Conservation (phyloP, 1,284 basidiomycete genomes). For the Boletus semigastroideus region DNA sequence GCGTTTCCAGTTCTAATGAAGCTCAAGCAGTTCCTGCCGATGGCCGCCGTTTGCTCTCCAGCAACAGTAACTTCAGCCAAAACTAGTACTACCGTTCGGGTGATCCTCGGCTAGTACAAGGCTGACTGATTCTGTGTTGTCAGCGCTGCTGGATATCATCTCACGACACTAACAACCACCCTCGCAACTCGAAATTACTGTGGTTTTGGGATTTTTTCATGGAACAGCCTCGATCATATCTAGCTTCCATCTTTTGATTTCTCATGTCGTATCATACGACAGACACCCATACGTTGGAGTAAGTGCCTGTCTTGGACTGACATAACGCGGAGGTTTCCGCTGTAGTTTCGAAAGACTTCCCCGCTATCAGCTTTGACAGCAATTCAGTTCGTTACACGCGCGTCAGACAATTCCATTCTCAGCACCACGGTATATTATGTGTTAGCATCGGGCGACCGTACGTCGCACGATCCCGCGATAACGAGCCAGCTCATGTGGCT, state of each 20-base stretch:
- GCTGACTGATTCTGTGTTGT: background rate
- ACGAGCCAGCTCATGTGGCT: constrained; percentile 15
- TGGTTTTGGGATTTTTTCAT: constrained; percentile 59
- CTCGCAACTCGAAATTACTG: constrained; percentile 53
- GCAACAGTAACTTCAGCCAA: no score
- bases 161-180: background rate
- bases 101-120: background rate
- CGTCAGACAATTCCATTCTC: constrained; percentile 19
- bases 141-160: constrained; percentile 1
- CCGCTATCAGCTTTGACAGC: constrained; percentile 56
- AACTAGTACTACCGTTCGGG: background rate
- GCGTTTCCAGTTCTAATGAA: background rate
- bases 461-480: constrained; percentile 79
- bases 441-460: constrained; percentile 66
- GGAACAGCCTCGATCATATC: constrained; percentile 56
- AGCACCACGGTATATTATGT: constrained; percentile 38
- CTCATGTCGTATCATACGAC: constrained; percentile 43
- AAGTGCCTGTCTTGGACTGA: no score
- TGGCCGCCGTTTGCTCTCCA: background rate
- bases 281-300: no score
- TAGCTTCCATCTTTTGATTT: constrained; percentile 52
- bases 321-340: no score
- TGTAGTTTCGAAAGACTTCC: constrained; percentile 43
- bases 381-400: constrained; percentile 5
- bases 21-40: background rate